Conservation (phyloP, 768 basidiomycete genomes). For the Lanmaoa pseudosensibilis region DNA sequence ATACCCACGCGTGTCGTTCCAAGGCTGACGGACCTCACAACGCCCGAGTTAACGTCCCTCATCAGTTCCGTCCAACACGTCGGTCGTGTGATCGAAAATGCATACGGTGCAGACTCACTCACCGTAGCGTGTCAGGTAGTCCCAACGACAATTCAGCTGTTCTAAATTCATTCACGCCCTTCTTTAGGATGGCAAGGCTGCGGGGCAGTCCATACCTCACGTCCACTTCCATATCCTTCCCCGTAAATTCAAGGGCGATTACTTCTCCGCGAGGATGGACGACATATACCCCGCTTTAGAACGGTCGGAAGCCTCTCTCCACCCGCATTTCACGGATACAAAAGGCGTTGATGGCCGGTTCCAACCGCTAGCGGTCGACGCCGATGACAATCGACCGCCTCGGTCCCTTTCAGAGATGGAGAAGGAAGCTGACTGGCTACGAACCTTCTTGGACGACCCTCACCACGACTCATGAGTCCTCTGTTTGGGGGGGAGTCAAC, state of each 20-base stretch:
- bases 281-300: slow-evolving; percentile 82
- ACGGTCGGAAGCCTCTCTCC: slow-evolving; percentile 52
- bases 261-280: slow-evolving; percentile 63
- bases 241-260: slow-evolving; percentile 67
- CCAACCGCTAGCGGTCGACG: slow-evolving; percentile 56
- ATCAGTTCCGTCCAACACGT: slow-evolving; percentile 80
- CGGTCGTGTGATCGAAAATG: slow-evolving; percentile 76
- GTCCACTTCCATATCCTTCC: slow-evolving; percentile 97
- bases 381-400: slow-evolving; percentile 65
- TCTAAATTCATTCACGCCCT: slow-evolving; percentile 3
- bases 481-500: not conserved
- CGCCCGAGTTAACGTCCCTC: slow-evolving; percentile 74
- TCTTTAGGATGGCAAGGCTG: slow-evolving; percentile 77
- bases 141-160: not conserved
- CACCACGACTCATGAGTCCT: not conserved
- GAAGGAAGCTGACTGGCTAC: slow-evolving; percentile 71
- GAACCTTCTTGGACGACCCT: slow-evolving; percentile 45
- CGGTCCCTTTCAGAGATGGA: slow-evolving; percentile 76
- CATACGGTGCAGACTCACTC: slow-evolving; percentile 77
- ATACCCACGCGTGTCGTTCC: slow-evolving; percentile 55
- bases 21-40: slow-evolving; percentile 54
- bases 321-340: slow-evolving; percentile 35
- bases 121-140: slow-evolving; percentile 88
- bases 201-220: slow-evolving; percentile 72
- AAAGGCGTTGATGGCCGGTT: slow-evolving; percentile 24